A percentile compares a stretch with the other conserved stretches of the same genome.
Conservation (phyloP, 208 protist genomes). For the Leishmania martiniquensis region DNA sequence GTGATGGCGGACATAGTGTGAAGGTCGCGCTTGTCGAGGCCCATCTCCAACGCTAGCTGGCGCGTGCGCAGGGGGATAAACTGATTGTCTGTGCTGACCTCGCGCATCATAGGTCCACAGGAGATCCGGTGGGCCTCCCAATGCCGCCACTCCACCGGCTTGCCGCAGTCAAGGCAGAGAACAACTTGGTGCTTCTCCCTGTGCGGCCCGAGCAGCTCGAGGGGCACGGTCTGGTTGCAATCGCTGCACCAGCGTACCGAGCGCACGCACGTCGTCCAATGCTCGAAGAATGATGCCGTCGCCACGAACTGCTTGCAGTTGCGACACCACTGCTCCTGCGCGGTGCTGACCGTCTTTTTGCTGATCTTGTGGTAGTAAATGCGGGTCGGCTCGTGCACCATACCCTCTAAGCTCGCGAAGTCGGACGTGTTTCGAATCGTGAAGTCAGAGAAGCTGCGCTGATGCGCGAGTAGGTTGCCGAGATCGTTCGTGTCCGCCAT, state of each 20-base stretch:
- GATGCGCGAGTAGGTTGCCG: conserved; percentile 82
- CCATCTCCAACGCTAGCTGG: conserved; percentile 84
- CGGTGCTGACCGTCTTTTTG: conserved; percentile 42
- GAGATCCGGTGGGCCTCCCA: conserved; percentile 91
- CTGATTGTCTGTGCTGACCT: conserved; percentile 88
- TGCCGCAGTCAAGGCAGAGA: conserved; percentile 88
- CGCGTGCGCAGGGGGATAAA: conserved; percentile 88
- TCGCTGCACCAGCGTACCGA: conserved; percentile 86
- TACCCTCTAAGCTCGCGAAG: conserved; percentile 76
- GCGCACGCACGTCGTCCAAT: conserved; percentile 79
- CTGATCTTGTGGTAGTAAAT: conserved; percentile 86
- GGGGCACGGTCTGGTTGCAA: conserved; percentile 79
- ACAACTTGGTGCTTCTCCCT: conserved; percentile 92
- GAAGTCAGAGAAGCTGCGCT: conserved; percentile 84
- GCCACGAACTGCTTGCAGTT: conserved; percentile 91
- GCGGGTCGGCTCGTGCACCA: conserved; percentile 91
- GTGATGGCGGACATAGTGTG: conserved; percentile 80
- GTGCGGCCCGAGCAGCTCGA: conserved; percentile 83
- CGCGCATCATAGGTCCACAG: conserved; percentile 87
- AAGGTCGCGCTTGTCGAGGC: conserved; percentile 88
- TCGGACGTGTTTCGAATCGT: conserved; percentile 74
- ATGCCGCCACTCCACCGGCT: conserved; percentile 85
- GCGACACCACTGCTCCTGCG: conserved; percentile 85
- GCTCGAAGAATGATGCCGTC: conserved; percentile 61
- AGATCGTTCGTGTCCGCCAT: conserved; percentile 91